Conservation (phyloP, 1,139 yeast genomes). For the Suhomyces choctaworum region DNA sequence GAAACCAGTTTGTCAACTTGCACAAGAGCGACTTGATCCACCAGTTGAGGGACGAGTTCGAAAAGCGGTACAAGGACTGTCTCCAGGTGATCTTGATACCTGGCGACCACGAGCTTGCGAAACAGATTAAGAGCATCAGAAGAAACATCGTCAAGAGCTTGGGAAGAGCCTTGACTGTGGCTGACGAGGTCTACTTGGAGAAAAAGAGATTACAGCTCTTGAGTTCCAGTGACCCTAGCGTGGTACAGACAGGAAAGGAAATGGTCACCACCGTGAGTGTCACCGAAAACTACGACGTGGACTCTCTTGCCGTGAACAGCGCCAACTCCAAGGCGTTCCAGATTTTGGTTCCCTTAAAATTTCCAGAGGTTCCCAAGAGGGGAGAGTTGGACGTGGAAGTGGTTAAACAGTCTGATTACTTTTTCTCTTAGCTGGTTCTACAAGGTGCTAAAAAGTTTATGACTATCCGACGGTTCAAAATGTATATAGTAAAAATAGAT, state of each 20-base stretch:
- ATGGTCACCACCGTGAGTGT: constrained; percentile 79
- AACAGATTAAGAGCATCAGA: constrained; percentile 51
- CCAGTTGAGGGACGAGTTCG: constrained; percentile 75
- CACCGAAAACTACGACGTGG: constrained; percentile 43
- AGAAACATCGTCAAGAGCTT: constrained; percentile 48
- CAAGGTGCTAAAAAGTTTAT: constrained; percentile 1
- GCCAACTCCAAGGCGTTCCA: constrained; percentile 31
- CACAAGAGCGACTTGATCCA: constrained; percentile 74
- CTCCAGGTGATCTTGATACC: constrained; percentile 62
- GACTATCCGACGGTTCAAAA: too few relatives aligned
- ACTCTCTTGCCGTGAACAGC: constrained; percentile 26
- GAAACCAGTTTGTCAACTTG: constrained; percentile 77
- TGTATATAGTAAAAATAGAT: too few relatives aligned
- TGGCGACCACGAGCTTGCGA: constrained; percentile 53
- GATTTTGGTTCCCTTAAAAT: constrained; percentile 58
- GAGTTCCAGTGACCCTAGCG: constrained; percentile 51
- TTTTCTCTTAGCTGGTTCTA: constrained; percentile 51
- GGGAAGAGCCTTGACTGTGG: constrained; percentile 60
- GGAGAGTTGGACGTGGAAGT: constrained; percentile 82
- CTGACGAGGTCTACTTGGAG: constrained; percentile 76
- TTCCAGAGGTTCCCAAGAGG: constrained; percentile 76
- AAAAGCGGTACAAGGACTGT: constrained; percentile 71
- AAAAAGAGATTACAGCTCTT: constrained; percentile 59
- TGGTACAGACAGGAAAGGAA: constrained; percentile 50
- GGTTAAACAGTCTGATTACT: constrained; percentile 74